Percentiles rank a stretch among this genome's conserved stretches.
Conservation (phyloP, 1,284 basidiomycete species). For the Peniophora sp. region DNA sequence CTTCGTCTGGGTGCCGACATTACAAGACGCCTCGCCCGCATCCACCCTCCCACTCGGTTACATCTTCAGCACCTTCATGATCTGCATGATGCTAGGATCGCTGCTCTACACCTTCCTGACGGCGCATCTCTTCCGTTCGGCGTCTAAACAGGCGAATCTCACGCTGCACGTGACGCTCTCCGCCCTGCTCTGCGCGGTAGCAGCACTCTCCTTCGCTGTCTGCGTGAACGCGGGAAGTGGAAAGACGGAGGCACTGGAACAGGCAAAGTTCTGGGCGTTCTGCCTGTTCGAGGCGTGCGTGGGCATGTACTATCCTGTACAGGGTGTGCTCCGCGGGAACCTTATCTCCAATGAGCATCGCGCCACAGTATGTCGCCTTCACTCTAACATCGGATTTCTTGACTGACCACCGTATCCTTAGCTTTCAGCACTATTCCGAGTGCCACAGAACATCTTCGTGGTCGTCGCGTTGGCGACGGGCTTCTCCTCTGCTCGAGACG, state of each 20-base stretch:
- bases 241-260: constrained; percentile 25
- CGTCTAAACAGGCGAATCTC: constrained; percentile 25
- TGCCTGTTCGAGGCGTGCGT: constrained; percentile 70
- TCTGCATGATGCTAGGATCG: constrained; percentile 73
- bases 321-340: constrained; percentile 65
- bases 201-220: constrained; percentile 47
- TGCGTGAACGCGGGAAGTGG: constrained; percentile 34
- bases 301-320: constrained; percentile 71
- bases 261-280: constrained; percentile 61
- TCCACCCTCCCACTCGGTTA: constrained; percentile 56
- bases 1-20: constrained; percentile 70
- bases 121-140: constrained; percentile 16
- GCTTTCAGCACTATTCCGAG: constrained; percentile 66
- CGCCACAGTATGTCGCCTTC: constrained; percentile 44
- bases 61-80: constrained; percentile 74
- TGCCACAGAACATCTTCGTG: constrained; percentile 69
- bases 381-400: constrained; percentile 1
- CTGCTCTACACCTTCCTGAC: constrained; percentile 54
- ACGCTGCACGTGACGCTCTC: constrained; percentile 61
- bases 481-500: constrained; percentile 53
- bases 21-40: constrained; percentile 48
- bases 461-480: constrained; percentile 64
- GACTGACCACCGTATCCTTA: constrained; percentile 17
- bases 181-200: constrained; percentile 50
- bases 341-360: constrained; percentile 68